Evolutionary conservation across 73 alveolate genomes (phyloP).

Genomic region (Tetrahymena thermophila): DNA sequence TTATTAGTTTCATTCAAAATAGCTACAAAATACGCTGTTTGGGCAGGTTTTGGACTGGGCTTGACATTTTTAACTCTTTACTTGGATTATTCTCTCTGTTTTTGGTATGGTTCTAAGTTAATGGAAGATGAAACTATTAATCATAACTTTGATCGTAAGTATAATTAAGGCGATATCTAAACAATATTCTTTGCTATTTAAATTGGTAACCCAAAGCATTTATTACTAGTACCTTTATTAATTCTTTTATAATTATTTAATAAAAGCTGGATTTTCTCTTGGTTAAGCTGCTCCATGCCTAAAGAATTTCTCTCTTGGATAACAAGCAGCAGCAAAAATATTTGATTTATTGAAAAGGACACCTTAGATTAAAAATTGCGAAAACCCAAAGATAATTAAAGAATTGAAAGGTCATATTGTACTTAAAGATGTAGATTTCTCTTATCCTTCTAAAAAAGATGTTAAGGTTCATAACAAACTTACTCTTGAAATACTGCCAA

Average conservation of each 20-base stretch:
- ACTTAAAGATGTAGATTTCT: slow-evolving; percentile 22
- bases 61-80: slow-evolving; percentile 27
- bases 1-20: neutral
- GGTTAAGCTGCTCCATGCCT: slow-evolving; percentile 64
- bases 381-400: neutral
- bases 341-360: slow-evolving; percentile 23
- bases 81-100: slow-evolving; percentile 29
- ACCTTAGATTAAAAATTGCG: slow-evolving; percentile 7
- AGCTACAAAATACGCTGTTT: neutral
- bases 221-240: neutral
- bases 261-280: slow-evolving; percentile 48
- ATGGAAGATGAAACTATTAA: slow-evolving; percentile 19
- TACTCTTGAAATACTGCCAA: slow-evolving; percentile 43
- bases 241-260: neutral
- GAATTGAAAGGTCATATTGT: slow-evolving; percentile 15
- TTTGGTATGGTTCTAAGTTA: slow-evolving; percentile 45
- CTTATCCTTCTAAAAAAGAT: slow-evolving; percentile 42
- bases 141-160: slow-evolving; percentile 10
- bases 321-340: slow-evolving; percentile 31
- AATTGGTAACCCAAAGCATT: neutral
- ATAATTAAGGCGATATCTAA: slow-evolving; percentile 54
- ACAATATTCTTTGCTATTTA: slow-evolving; percentile 53
- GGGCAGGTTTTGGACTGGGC: neutral
- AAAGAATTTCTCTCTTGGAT: slow-evolving; percentile 51
- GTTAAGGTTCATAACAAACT: slow-evolving; percentile 15